A percentile compares a stretch with the other conserved stretches of the same genome.
Evolutionary conservation across 2,329 filamentous ascomycete species (phyloP).

Genomic region (Neoascochyta sp.): DNA sequence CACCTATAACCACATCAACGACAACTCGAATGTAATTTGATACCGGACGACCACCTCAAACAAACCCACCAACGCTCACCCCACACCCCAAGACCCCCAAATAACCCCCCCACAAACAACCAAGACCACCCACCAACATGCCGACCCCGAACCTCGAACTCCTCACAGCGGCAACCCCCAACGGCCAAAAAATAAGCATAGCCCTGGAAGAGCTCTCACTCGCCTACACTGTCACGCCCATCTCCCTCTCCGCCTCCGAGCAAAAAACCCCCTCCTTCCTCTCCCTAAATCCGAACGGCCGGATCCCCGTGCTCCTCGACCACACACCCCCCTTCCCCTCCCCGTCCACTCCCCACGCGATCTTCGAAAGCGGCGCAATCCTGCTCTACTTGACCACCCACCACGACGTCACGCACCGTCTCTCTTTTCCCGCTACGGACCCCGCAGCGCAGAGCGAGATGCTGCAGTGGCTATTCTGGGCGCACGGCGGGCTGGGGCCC

Average conservation of each 20-base stretch:
- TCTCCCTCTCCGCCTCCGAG: constrained; percentile 64
- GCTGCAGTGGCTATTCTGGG: constrained; percentile 66
- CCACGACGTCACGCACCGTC: constrained; percentile 74
- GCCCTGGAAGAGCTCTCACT: constrained; percentile 71
- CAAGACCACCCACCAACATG: constrained; percentile 35
- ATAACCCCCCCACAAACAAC: not conserved
- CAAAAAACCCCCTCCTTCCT: constrained; percentile 82
- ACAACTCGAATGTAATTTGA: too few species aligned
- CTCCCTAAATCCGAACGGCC: constrained; percentile 83
- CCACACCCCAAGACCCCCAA: too few species aligned
- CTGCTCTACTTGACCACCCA: constrained; percentile 74
- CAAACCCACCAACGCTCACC: too few species aligned
- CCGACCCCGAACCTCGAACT: constrained; percentile 54
- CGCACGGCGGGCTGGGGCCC: constrained; percentile 72
- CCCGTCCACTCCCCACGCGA: too few species aligned
- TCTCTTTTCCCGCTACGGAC: constrained; percentile 69
- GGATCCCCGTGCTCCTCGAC: constrained; percentile 81
- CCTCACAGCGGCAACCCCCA: constrained; percentile 78
- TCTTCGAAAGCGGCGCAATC: constrained; percentile 80
- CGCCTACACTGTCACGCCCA: constrained; percentile 28
- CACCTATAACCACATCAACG: too few species aligned
- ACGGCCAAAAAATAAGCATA: constrained; percentile 83
- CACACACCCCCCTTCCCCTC: constrained; percentile 59
- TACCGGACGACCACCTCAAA: too few species aligned
- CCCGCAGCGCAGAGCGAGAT: constrained; percentile 78